Conservation (phyloP, 495 filamentous ascomycete genomes). For the Podospora didyma region DNA sequence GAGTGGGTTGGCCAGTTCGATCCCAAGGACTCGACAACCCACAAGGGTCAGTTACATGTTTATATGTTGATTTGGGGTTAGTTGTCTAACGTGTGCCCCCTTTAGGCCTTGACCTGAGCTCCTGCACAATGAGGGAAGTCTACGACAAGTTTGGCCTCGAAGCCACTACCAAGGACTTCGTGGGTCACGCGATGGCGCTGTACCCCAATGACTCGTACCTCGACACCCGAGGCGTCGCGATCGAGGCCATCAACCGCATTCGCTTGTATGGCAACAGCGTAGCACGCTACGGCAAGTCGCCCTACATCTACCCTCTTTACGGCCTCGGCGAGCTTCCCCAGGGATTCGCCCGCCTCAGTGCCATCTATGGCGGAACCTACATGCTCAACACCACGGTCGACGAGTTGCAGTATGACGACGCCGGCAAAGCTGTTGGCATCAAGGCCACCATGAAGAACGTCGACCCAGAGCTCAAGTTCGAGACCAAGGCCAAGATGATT, state of each 20-base stretch:
- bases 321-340: slow-evolving; percentile 96
- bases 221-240: slow-evolving; percentile 63
- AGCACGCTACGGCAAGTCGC: slow-evolving; percentile 95
- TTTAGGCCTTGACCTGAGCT: slow-evolving; percentile 72
- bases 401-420: slow-evolving; percentile 72
- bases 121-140: slow-evolving; percentile 89
- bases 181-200: slow-evolving; percentile 97
- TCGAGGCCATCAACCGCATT: slow-evolving; percentile 88
- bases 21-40: slow-evolving; percentile 73
- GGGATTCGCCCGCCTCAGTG: slow-evolving; percentile 94
- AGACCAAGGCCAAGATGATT: slow-evolving; percentile 94
- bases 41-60: slow-evolving; percentile 63
- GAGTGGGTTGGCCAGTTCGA: slow-evolving; percentile 95
- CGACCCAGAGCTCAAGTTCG: slow-evolving; percentile 84
- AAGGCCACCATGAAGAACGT: slow-evolving; percentile 93
- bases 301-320: slow-evolving; percentile 98
- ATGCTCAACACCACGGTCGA: slow-evolving; percentile 96
- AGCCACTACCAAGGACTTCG: slow-evolving; percentile 86
- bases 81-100: neutral
- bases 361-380: slow-evolving; percentile 98
- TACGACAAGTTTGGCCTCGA: slow-evolving; percentile 98
- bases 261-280: slow-evolving; percentile 97
- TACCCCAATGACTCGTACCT: slow-evolving; percentile 88
- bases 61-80: too few relatives aligned
- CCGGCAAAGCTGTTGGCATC: slow-evolving; percentile 81